Percentiles rank a stretch among this genome's conserved stretches.
These are phyloP conservation scores for Ceratocystis harringtonii DNA, from an alignment of 2,329 filamentous ascomycete species.

Conservation along the genomic window DNA sequence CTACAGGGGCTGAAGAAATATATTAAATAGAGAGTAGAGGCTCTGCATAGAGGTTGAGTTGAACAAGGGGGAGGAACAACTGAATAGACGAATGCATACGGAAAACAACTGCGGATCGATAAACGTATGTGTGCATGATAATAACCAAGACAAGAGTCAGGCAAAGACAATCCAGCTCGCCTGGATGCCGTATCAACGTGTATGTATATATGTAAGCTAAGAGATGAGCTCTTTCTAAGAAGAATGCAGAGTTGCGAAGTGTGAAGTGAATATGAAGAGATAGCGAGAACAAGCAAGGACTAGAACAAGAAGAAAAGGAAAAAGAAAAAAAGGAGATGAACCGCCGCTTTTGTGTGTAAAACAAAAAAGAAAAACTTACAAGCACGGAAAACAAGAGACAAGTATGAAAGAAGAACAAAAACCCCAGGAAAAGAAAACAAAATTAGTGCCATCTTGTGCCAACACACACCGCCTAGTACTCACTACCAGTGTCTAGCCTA, in stretches of 20 bases:
- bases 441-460: background rate
- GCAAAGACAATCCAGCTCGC: background rate
- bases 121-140: background rate
- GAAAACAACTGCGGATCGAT: background rate
- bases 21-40: slow-evolving; percentile 27
- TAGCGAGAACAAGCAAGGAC: background rate
- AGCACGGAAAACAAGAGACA: background rate
- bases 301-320: no score
- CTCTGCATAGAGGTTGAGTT: background rate
- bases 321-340: no score
- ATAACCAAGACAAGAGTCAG: background rate
- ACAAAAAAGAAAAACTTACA: background rate
- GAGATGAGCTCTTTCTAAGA: background rate
- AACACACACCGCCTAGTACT: background rate
- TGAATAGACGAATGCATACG: no score
- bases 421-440: background rate
- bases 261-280: slow-evolving; percentile 2
- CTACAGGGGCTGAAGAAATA: slow-evolving; percentile 60
- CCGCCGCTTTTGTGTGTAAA: background rate
- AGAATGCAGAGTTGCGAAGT: background rate
- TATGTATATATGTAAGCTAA: background rate
- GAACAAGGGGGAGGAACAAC: background rate
- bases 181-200: background rate
- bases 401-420: background rate
- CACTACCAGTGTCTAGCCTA: background rate